These are phyloP conservation scores for Fistulinella cinereoalba DNA, from an alignment of 1,284 basidiomycete genomes.

Conservation along the genomic window DNA sequence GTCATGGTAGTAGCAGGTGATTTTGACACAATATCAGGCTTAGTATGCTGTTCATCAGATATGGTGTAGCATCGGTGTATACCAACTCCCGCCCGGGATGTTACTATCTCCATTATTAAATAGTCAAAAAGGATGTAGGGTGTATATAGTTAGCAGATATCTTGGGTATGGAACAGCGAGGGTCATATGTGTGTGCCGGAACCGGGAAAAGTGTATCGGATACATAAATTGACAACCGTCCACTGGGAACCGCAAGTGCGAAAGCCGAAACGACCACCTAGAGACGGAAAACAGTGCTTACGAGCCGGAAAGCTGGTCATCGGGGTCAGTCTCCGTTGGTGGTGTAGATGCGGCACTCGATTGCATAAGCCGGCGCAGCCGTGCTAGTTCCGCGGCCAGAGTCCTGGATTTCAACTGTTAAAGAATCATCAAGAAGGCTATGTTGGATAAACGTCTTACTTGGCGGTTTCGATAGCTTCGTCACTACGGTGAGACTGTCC, in stretches of 20 bases:
- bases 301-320: constrained; percentile 11
- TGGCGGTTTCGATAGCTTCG: constrained; percentile 55
- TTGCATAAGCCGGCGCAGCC: constrained; percentile 69
- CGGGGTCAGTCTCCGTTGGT: constrained; percentile 8
- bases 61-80: background rate
- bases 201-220: constrained; percentile 32
- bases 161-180: constrained; percentile 28
- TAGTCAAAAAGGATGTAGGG: background rate
- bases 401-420: constrained; percentile 38
- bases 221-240: constrained; percentile 33
- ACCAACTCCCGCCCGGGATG: background rate
- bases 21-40: too few species aligned
- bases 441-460: constrained; percentile 41
- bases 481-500: constrained; percentile 54
- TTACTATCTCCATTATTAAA: background rate
- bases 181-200: constrained; percentile 15
- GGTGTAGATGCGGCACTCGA: constrained; percentile 33
- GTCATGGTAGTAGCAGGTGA: background rate
- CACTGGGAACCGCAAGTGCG: constrained; percentile 10
- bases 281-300: constrained; percentile 6
- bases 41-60: too few species aligned
- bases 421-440: background rate
- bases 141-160: constrained; percentile 20
- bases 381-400: constrained; percentile 57
- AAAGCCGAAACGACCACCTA: constrained; percentile 6